Percentiles rank a stretch among this genome's conserved stretches.
Evolutionary conservation across 2,329 filamentous ascomycete species (phyloP).

Genomic region (Exserohilum rostratum): DNA sequence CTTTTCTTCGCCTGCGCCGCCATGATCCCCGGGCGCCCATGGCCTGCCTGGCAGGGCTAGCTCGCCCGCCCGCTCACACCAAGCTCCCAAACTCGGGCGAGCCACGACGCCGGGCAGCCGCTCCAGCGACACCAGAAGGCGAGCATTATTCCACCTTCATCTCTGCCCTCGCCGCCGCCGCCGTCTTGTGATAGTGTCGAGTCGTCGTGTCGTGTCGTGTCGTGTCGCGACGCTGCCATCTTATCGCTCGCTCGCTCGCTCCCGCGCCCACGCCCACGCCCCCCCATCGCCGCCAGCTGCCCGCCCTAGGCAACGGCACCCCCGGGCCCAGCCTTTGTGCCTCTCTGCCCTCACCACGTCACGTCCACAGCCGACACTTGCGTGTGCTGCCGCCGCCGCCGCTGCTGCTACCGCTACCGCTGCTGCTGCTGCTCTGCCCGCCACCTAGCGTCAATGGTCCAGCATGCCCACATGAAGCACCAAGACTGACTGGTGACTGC

Average conservation of each 20-base stretch:
- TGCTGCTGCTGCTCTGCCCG: slow-evolving; percentile 15
- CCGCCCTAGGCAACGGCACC: too few species aligned
- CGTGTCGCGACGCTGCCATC: too few species aligned
- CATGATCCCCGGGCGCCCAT: background rate
- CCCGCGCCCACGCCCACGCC: background rate
- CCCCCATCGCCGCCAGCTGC: too few species aligned
- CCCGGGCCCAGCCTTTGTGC: too few species aligned
- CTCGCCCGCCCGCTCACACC: slow-evolving; percentile 1
- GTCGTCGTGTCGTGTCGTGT: too few species aligned
- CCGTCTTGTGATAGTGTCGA: too few species aligned
- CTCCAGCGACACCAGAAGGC: too few species aligned
- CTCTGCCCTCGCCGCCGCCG: background rate
- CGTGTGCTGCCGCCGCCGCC: background rate
- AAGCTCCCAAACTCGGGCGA: slow-evolving; percentile 1
- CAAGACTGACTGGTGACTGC: slow-evolving; percentile 24
- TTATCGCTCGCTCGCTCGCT: too few species aligned
- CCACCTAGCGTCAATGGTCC: slow-evolving; percentile 14
- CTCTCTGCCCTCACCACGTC: too few species aligned
- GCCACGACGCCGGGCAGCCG: slow-evolving; percentile 6
- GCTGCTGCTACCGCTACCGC: slow-evolving; percentile 11
- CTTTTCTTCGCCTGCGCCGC: background rate
- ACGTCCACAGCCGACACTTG: background rate
- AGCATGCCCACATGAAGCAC: slow-evolving; percentile 11
- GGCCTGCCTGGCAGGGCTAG: background rate
- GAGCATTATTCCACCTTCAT: slow-evolving; percentile 1